A percentile compares a stretch with the other conserved stretches of the same genome.
phyloP scores from a whole-genome alignment of 805 yeast species.

The Saccharomycopsis sp. region DNA sequence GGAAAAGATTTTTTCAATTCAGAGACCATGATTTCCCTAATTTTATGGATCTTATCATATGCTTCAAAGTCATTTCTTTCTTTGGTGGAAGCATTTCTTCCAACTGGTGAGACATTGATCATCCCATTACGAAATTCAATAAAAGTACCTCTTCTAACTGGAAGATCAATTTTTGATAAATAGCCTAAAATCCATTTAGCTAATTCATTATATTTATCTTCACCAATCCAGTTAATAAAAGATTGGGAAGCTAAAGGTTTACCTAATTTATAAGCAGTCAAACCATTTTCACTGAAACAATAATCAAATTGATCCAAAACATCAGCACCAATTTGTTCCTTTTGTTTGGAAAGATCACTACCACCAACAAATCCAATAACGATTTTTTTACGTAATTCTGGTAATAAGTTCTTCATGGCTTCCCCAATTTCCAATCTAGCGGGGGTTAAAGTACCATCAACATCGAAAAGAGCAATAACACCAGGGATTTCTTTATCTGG shows the following conservation, averaged over 20 bases:
- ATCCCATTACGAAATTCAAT: constrained; percentile 98
- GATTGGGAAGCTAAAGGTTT: constrained; percentile 84
- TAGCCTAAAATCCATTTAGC: constrained; percentile 78
- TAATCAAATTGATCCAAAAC: constrained; percentile 80
- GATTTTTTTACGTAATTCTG: constrained; percentile 76
- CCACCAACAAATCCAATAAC: constrained; percentile 99
- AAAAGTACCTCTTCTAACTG: constrained; percentile 97
- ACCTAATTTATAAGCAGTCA: constrained; percentile 93
- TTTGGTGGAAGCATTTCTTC: constrained; percentile 91
- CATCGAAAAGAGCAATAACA: constrained; percentile 88
- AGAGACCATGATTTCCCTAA: constrained; percentile 76
- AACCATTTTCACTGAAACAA: constrained; percentile 95
- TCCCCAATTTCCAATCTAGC: constrained; percentile 75
- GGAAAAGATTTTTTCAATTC: constrained; percentile 80
- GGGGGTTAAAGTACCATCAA: constrained; percentile 97
- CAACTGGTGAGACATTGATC: constrained; percentile 97
- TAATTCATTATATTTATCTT: constrained; percentile 83
- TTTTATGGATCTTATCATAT: constrained; percentile 67
- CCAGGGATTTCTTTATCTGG: constrained; percentile 73
- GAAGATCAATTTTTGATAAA: constrained; percentile 78
- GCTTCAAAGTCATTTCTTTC: constrained; percentile 91
- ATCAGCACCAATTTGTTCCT: constrained; percentile 85
- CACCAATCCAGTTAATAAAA: constrained; percentile 92
- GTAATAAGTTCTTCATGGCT: constrained; percentile 66
- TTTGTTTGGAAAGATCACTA: constrained; percentile 86